Evolutionary conservation across 257 asterid species (phyloP).

Genomic region (Fraxinus americana): DNA sequence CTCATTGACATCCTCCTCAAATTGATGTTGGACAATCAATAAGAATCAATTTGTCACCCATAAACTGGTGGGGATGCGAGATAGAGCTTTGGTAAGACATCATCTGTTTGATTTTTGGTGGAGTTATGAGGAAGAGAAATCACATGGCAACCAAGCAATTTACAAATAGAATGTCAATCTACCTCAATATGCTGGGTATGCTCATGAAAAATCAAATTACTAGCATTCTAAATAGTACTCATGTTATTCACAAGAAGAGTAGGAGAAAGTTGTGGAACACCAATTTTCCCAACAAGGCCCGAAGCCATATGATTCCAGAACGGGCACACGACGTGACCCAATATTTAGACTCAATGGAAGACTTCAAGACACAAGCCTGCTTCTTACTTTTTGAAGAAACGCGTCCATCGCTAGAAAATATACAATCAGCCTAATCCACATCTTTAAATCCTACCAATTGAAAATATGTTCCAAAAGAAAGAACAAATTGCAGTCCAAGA

Average conservation of each 20-base stretch:
- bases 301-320: neutral
- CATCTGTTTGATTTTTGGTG: too few relatives aligned
- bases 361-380: neutral
- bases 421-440: constrained; percentile 1
- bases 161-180: too few relatives aligned
- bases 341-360: neutral
- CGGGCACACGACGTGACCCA: neutral
- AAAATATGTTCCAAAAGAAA: neutral
- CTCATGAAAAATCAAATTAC: neutral
- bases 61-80: too few relatives aligned
- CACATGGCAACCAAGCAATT: too few relatives aligned
- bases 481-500: neutral
- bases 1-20: too few relatives aligned
- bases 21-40: too few relatives aligned
- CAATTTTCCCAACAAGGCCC: too few relatives aligned
- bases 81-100: too few relatives aligned
- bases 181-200: neutral
- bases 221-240: too few relatives aligned
- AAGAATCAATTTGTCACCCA: too few relatives aligned
- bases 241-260: neutral
- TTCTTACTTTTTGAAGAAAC: constrained; percentile 18
- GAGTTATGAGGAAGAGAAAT: too few relatives aligned
- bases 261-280: neutral
- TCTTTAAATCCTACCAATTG: neutral
- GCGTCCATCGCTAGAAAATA: neutral